Base-by-base conservation (phyloP, 805 yeast species). In the Vanderwaltozyma verrucispora region DNA sequence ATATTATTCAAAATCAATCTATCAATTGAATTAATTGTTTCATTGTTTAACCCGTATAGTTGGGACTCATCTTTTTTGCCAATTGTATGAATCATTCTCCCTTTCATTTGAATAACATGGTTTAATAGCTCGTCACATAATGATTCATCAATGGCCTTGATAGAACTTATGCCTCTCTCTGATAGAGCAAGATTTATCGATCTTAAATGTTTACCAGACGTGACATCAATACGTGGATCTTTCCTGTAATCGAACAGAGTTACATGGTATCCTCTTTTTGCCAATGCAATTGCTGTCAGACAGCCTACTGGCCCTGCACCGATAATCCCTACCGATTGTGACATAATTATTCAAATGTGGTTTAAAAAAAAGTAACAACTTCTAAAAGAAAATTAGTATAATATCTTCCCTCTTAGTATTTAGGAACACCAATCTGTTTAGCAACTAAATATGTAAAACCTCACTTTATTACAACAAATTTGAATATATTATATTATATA, bases 241-340 rank as follows among this genome's bases (percentile, higher is more conserved):
- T 62, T 55, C 33, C 96, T 69, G 28, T 74, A 62, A 46, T 88
- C 96, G 45, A 72, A 82, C 4, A 88, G 53, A 0, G 77, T 69
- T 16, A 88, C 96, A 1, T 70, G 42, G 57, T 73, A 80, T 10
- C 95, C 95, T 38, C 74, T 68, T 39, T 75, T 68, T 3, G 79
- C 74, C 28, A 88, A 70, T 0, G 89, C 92, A n/a, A 88, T 57
- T 0, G 95, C 92, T 0, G 88, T 72, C 5, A 86, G 64, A 37
- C 92, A 73, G 0, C 96, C 96, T 2, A 88, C 96, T 5, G 84
- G 73, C 0, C 96, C 96, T 1, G 92, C 95, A 2, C 96, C 96
- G 14, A 88, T 72, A 21, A 88, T 68, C 1, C 74, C 86, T 14
- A 71, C 74, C 2, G 58, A 35, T 33, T 48, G 51, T 15, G 38